Base-by-base conservation (phyloP, 2,329 filamentous ascomycete species). In the Chaetomiaceae sp. region DNA sequence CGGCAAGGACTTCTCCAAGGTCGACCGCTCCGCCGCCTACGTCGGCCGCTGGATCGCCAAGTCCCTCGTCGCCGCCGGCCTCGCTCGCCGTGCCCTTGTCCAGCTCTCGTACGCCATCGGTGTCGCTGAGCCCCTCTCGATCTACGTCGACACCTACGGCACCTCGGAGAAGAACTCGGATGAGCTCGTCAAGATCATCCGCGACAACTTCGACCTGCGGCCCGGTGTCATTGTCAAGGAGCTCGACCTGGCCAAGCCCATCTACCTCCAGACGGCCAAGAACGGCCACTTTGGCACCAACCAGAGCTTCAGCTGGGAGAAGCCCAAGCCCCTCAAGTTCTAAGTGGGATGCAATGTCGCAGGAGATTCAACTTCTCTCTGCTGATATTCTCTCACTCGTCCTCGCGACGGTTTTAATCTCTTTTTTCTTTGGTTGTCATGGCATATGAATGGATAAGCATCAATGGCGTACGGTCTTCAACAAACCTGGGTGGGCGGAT, bases 1-100 rank as follows among this genome's bases (percentile, higher is more conserved):
- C 68, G 94, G 94, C 70, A 99, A 99, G 87, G 94, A 99, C 76
- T 99, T 96, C 85, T 96, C 91, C 83, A 99, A 99, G 85, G 94
- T 99, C 76, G 94, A 99, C 73, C 89, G 94, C 68, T 97, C 94
- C 50, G 94, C 94, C 64, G 94, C 94, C 69, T 99, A 99, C 80
- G 85, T 97, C 65, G 91, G 83, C 65, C 91, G 94, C 73, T 99
- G 94, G 94, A 91, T 99, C 74, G 94, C 94, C 78, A 99, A 99
- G 84, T 99, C 94, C 38, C 84, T 99, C 62, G 89, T 99, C 65
- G 77, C 85, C 68, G 88, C 92, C 66, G 87, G 88, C 67, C 87
- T 99, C 59, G 89, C 89, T 68, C 91, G 94, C 69, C 91, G 94
- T 74, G 88, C 84, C 59, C 87, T 99, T 51, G 94, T 99, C 66